Conservation (phyloP, 2,329 filamentous ascomycete genomes). For the Cladosporium sp. region DNA sequence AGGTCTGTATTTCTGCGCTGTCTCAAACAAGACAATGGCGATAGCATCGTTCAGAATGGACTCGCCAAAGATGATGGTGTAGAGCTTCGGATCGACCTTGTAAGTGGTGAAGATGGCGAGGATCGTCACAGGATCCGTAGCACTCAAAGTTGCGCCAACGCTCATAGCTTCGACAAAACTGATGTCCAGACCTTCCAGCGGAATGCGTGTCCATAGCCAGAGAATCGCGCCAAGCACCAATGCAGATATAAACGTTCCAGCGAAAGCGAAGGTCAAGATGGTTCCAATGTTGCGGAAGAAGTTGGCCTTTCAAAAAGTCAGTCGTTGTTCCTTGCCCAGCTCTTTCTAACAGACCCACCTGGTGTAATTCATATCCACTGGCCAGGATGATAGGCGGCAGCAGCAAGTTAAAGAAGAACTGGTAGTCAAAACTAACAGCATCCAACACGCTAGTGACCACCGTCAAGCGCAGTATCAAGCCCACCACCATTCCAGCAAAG, state of each 20-base stretch:
- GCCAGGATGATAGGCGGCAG: constrained; percentile 97
- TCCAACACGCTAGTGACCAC: constrained; percentile 78
- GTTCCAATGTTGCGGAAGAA: constrained; percentile 98
- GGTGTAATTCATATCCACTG: constrained; percentile 94
- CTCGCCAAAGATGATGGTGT: constrained; percentile 98
- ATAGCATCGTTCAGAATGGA: constrained; percentile 97
- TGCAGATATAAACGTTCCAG: constrained; percentile 92
- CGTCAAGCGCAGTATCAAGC: constrained; percentile 75
- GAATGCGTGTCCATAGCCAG: constrained; percentile 81
- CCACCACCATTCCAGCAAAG: constrained; percentile 95
- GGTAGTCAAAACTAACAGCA: constrained; percentile 93
- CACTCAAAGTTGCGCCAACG: constrained; percentile 90
- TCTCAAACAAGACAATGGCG: constrained; percentile 97
- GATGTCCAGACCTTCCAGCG: constrained; percentile 77
- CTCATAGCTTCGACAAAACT: constrained; percentile 94
- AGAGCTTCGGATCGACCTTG: constrained; percentile 97
- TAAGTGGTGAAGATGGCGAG: constrained; percentile 98
- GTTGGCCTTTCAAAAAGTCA: constrained; percentile 55
- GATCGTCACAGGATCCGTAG: constrained; percentile 95
- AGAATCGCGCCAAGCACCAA: constrained; percentile 87
- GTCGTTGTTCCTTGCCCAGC: background rate
- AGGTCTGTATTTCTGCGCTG: constrained; percentile 84
- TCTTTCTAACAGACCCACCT: constrained; percentile 41
- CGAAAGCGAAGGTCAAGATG: constrained; percentile 95
- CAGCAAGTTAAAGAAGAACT: constrained; percentile 98